These are phyloP conservation scores for Suhomyces xylopsoci DNA, from an alignment of 805 yeast species.

Conservation along the genomic window DNA sequence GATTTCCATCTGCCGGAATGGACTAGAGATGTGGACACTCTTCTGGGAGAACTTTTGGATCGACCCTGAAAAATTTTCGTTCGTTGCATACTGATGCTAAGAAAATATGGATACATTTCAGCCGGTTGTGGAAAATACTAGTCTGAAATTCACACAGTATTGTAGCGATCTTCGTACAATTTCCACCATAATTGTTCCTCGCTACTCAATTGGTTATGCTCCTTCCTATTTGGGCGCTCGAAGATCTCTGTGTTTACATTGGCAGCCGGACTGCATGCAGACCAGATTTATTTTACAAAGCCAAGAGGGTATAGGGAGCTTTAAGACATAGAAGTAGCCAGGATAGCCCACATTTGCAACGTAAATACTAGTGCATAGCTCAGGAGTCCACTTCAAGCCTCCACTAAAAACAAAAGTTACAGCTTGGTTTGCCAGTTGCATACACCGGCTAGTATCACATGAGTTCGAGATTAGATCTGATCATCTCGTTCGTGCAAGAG, in stretches of 20 bases:
- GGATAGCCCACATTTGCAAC: neutral
- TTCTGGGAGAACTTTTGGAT: neutral
- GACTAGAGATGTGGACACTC: neutral
- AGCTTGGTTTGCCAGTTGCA: neutral
- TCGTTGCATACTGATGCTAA: neutral
- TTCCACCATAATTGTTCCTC: neutral
- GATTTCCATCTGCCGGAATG: neutral
- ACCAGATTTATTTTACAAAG: neutral
- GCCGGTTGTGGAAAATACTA: neutral
- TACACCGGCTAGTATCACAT: neutral
- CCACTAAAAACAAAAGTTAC: neutral
- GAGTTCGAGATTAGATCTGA: constrained; percentile 24
- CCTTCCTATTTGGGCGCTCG: constrained; percentile 4
- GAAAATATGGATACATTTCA: neutral
- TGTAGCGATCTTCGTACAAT: neutral
- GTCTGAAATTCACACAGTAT: neutral
- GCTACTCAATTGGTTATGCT: constrained; percentile 4
- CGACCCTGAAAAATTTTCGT: neutral
- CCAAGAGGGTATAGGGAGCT: neutral
- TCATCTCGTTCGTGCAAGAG: constrained; percentile 30
- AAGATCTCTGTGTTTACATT: constrained; percentile 3
- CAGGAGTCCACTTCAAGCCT: neutral
- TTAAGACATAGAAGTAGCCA: neutral
- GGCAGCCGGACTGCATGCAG: neutral
- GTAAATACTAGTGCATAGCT: neutral